Evolutionary conservation across 208 protist species (phyloP), one percentile per base, ranked within the genome.

Genomic region (Herpetomonas samuelpessoai): DNA sequence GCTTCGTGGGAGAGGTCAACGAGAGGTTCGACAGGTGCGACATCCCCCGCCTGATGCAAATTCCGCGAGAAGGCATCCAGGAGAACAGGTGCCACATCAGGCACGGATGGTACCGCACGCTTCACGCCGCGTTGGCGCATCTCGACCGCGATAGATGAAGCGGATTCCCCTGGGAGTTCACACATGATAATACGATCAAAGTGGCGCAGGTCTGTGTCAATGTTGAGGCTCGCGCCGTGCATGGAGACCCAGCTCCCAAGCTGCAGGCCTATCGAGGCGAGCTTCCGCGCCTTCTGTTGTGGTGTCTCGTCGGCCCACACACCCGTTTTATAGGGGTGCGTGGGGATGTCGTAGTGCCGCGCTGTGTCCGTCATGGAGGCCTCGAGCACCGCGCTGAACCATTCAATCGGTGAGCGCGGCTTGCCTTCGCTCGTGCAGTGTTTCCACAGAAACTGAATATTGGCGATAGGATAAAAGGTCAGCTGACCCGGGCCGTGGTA

Each of bases 171-270:
- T 0, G 83, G 83, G 55, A 95, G 66, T 45, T 94, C 88, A 48
- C 91, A 96, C 83, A 94, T 91, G 14, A 95, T 49, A 47, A 96
- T 92, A 35, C 75, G 52, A 45, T 92, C 72, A 46, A 94, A 95
- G 57, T 82, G 82, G 38, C 51, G 38, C 31, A 93, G 56, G 31
- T 92, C 75, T 39, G 74, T 81, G 39, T 50, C 54, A 2, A 96
- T 71, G 62, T 96, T 96, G 62, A 95, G 67, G 35, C 83, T 71
- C 0, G 69, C 70, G 1, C 88, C 91, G 61, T 96, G 91, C 91
- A 96, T 96, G 1, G 88, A 92, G 2, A 92, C 79, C 86, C 86
- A 96, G 50, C 73, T 92, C 6, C 83, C 82, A 0, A 96, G 79
- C 63, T 93, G 86, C 57, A 96, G 80, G 10, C 88, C 91, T 39